phyloP scores from a whole-genome alignment of 2,329 filamentous ascomycete genomes.

The Xylaria sp. region DNA sequence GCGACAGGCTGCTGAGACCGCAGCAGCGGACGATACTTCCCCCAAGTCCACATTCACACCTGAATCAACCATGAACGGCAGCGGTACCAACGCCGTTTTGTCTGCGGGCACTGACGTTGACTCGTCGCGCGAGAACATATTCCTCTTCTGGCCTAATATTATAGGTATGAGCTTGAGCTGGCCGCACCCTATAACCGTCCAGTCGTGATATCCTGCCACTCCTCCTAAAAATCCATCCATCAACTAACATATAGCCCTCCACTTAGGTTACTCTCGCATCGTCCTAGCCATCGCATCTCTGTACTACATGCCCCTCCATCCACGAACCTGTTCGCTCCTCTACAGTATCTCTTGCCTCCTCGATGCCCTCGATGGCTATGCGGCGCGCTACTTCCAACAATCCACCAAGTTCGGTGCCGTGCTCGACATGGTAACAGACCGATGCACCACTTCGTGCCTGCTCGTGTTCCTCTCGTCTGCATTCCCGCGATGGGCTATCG shows the following conservation, averaged over 20 bases:
- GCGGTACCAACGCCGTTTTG: slow-evolving; percentile 39
- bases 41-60: slow-evolving; percentile 16
- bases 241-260: slow-evolving; percentile 1
- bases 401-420: slow-evolving; percentile 95
- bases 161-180: slow-evolving; percentile 62
- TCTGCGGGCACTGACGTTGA: slow-evolving; percentile 37
- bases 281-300: slow-evolving; percentile 85
- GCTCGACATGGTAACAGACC: slow-evolving; percentile 98
- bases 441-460: slow-evolving; percentile 93
- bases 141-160: slow-evolving; percentile 79
- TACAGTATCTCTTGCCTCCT: slow-evolving; percentile 95
- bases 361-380: slow-evolving; percentile 91
- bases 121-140: slow-evolving; percentile 69
- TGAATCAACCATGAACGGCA: slow-evolving; percentile 46
- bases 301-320: slow-evolving; percentile 98
- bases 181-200: not conserved
- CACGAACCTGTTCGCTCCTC: slow-evolving; percentile 87
- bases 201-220: not conserved
- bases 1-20: slow-evolving; percentile 33
- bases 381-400: slow-evolving; percentile 86
- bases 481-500: slow-evolving; percentile 89
- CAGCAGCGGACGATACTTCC: slow-evolving; percentile 27
- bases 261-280: slow-evolving; percentile 73
- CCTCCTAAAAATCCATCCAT: not conserved
- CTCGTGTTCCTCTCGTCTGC: slow-evolving; percentile 93